Evolutionary conservation across 2,329 filamentous ascomycete species (phyloP), one percentile per base, ranked within the genome.

Genomic region (Xylariales sp.): DNA sequence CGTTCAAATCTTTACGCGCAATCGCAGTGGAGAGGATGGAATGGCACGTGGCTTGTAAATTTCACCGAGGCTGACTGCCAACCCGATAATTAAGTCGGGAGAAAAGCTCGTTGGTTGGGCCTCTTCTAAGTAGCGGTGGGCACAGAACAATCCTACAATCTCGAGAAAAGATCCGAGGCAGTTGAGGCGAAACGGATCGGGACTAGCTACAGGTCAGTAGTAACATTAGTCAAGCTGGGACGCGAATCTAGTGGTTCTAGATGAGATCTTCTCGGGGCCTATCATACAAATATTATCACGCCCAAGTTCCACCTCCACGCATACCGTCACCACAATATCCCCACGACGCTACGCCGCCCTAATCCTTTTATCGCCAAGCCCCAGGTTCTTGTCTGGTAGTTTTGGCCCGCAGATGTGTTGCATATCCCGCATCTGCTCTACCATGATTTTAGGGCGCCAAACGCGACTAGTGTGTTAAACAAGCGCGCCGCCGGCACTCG

Each of bases 371-470:
- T 53, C 34, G 59, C 50, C 45, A 67, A 57, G 63, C 45, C 28
- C 14, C 39, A 49, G 41, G 58, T 58, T 56, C 45, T 55, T 53
- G 50, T 32, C 45, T 46, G 58, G 53, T 59, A 16, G 39, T 12
- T 23, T 48, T 36, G 43, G 36, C 55, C 34, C 58, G 46, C 57
- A 65, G 34, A 49, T 46, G 34, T 39, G 18, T 39, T 49, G 45
- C 60, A 63, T 49, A 64, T 54, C 64, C 67, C 67, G 52, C 64
- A 67, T 18, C 56, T 60, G 16, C 39, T 43, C 28, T 48, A 36
- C 62, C 36, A 36, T 49, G 41, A 48, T 62, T 69, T 69, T 62
- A 30, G 34, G 54, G 52, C 64, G 68, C 56, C 34, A 67, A 67
- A 48, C 57, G 68, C 64, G 64, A 58, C 10, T 63, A 34, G 6